Conservation (phyloP, 1,139 yeast genomes). For the Hemisphaericaspora subhashii region DNA sequence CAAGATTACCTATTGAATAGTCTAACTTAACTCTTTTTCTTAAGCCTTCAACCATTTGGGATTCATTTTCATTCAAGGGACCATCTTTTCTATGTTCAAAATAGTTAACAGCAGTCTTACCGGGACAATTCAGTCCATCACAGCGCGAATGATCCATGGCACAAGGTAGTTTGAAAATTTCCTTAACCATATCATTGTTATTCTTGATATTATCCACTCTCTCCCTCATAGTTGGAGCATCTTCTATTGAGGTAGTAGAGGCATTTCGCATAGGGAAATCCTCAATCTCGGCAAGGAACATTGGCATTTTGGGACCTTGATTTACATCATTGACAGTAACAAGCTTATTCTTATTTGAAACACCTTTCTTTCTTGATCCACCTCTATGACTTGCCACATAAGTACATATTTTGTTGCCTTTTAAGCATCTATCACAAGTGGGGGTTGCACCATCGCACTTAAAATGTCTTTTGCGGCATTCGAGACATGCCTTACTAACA, state of each 20-base stretch:
- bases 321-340: constrained; percentile 12
- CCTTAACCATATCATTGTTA: constrained; percentile 10
- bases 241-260: background rate
- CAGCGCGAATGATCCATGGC: constrained; percentile 13
- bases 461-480: constrained; percentile 48
- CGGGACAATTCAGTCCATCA: constrained; percentile 14
- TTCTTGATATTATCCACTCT: constrained; percentile 5
- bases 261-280: constrained; percentile 9
- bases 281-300: constrained; percentile 15
- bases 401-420: constrained; percentile 33
- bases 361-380: constrained; percentile 51
- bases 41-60: constrained; percentile 11
- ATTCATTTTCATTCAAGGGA: constrained; percentile 9
- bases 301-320: constrained; percentile 15
- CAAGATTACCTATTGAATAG: constrained; percentile 13
- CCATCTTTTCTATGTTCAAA: constrained; percentile 8
- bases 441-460: constrained; percentile 52
- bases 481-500: constrained; percentile 42
- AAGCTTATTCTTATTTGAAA: constrained; percentile 18
- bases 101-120: constrained; percentile 14
- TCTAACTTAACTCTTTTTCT: constrained; percentile 15
- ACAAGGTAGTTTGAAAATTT: constrained; percentile 14
- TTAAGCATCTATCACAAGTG: constrained; percentile 39
- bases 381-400: constrained; percentile 53
- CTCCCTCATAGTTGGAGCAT: constrained; percentile 4